Percentiles rank a stretch among this genome's conserved stretches.
These are phyloP conservation scores for Stropharia rugosoannulata DNA, from an alignment of 768 basidiomycete species.

Conservation along the genomic window DNA sequence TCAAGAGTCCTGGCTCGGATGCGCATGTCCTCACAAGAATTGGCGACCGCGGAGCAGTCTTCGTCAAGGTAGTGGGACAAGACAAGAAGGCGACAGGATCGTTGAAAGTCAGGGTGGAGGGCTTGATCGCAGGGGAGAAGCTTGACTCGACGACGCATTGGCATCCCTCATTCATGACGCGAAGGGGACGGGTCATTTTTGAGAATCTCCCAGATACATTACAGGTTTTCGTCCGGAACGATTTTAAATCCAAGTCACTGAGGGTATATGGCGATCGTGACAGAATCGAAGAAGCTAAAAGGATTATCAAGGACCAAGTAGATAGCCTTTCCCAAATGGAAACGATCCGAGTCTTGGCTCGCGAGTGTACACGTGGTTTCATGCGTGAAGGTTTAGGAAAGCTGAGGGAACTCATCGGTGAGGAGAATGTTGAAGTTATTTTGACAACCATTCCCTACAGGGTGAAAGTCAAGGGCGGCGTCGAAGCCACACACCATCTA, in stretches of 20 bases:
- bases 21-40: constrained; percentile 20
- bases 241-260: constrained; percentile 43
- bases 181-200: constrained; percentile 33
- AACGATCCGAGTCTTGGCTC: constrained; percentile 27
- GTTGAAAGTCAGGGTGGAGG: constrained; percentile 61
- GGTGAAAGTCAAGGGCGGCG: constrained; percentile 54
- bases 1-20: constrained; percentile 31
- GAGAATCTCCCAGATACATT: constrained; percentile 20
- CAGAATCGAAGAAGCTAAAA: constrained; percentile 39
- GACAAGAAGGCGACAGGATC: constrained; percentile 53
- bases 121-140: constrained; percentile 47
- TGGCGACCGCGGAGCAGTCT: constrained; percentile 23
- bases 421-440: constrained; percentile 50
- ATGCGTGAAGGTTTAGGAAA: constrained; percentile 46
- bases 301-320: constrained; percentile 46
- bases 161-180: constrained; percentile 42
- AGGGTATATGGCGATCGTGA: constrained; percentile 43
- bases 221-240: constrained; percentile 42
- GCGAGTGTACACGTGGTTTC: constrained; percentile 46
- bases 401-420: constrained; percentile 53
- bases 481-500: constrained; percentile 50
- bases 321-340: constrained; percentile 41
- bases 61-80: constrained; percentile 47
- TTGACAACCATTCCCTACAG: constrained; percentile 32
- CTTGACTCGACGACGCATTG: constrained; percentile 40